phyloP scores from a whole-genome alignment of 1,139 yeast species.

The Saccharomyces hybrid region DNA sequence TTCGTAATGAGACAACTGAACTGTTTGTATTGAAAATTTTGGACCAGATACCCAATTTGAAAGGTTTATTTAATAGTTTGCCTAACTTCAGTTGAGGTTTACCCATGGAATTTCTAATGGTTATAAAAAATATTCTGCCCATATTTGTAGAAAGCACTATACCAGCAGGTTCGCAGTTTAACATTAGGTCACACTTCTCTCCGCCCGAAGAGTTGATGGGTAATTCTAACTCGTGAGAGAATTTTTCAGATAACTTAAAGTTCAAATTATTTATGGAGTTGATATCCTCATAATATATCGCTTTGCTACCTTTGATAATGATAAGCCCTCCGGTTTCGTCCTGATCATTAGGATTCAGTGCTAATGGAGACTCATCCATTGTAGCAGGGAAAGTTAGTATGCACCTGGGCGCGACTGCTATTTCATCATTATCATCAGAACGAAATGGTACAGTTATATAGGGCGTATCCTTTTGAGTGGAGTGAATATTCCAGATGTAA shows the following conservation, averaged over 20 bases:
- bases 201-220: slow-evolving; percentile 36
- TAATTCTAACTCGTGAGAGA: slow-evolving; percentile 30
- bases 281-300: slow-evolving; percentile 38
- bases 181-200: slow-evolving; percentile 52
- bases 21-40: slow-evolving; percentile 17
- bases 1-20: slow-evolving; percentile 54
- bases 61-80: slow-evolving; percentile 29
- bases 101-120: slow-evolving; percentile 63
- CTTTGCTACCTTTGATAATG: slow-evolving; percentile 41
- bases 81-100: slow-evolving; percentile 43
- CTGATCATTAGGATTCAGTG: background rate
- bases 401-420: slow-evolving; percentile 46
- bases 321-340: slow-evolving; percentile 21
- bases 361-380: slow-evolving; percentile 37
- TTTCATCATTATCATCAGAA: slow-evolving; percentile 20
- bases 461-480: slow-evolving; percentile 53
- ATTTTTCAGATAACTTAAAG: slow-evolving; percentile 25
- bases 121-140: slow-evolving; percentile 56
- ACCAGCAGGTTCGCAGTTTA: slow-evolving; percentile 71
- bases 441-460: slow-evolving; percentile 40
- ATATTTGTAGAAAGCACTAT: slow-evolving; percentile 62
- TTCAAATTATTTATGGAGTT: slow-evolving; percentile 35
- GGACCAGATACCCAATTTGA: slow-evolving; percentile 30
- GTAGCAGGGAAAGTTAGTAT: slow-evolving; percentile 60
- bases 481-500: slow-evolving; percentile 63